Evolutionary conservation across 139 green algal genomes (phyloP).

Genomic region (Pleodorina starrii): DNA sequence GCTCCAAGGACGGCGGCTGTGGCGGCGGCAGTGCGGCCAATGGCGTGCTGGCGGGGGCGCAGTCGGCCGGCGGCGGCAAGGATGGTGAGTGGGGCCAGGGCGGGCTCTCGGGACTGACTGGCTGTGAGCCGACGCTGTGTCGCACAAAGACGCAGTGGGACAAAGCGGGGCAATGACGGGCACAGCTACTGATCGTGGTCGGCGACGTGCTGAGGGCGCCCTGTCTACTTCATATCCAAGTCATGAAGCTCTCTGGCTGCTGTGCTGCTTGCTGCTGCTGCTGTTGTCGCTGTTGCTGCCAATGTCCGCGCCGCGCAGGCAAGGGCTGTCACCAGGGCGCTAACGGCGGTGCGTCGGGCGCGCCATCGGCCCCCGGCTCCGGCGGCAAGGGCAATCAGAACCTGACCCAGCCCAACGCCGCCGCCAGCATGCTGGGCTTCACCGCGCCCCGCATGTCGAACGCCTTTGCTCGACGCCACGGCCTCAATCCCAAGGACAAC

Average conservation of each 20-base stretch:
- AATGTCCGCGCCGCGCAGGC: background rate
- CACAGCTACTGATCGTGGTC: too few species aligned
- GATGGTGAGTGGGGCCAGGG: background rate
- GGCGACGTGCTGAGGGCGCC: too few species aligned
- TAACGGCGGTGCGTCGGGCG: background rate
- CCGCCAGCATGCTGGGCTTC: slow-evolving; percentile 48
- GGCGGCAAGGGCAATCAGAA: slow-evolving; percentile 17
- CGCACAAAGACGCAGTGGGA: too few species aligned
- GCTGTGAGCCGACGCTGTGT: too few species aligned
- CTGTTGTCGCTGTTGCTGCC: too few species aligned
- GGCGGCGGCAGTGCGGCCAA: background rate
- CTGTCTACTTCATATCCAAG: too few species aligned
- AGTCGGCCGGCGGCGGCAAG: background rate
- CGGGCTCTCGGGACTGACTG: too few species aligned
- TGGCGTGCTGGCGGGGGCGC: background rate
- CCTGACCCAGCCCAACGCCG: slow-evolving; percentile 45
- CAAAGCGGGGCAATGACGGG: too few species aligned
- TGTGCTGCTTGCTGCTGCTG: too few species aligned
- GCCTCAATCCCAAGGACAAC: slow-evolving; percentile 78
- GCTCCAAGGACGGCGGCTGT: slow-evolving; percentile 6
- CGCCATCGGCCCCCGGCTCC: background rate
- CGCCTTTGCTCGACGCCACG: slow-evolving; percentile 83
- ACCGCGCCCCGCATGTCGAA: slow-evolving; percentile 82
- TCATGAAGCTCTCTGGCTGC: too few species aligned
- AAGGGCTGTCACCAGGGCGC: background rate